phyloP scores from a whole-genome alignment of 495 filamentous ascomycete species.

The Podospora sp. region DNA sequence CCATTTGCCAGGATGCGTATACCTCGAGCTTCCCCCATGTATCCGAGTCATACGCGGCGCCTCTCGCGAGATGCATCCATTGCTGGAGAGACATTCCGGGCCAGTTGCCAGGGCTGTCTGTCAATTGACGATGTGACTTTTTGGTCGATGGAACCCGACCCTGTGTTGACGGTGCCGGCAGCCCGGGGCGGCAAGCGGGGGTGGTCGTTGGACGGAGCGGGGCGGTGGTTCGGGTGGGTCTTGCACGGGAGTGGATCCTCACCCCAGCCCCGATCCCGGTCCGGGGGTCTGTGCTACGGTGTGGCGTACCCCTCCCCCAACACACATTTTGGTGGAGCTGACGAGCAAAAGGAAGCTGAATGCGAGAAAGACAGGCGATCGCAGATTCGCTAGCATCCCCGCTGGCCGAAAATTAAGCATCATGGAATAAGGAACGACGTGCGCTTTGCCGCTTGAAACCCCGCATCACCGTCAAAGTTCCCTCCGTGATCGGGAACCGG shows the following conservation, averaged over 20 bases:
- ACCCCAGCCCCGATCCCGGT: background rate
- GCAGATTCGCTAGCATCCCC: background rate
- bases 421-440: background rate
- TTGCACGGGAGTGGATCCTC: background rate
- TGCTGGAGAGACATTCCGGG: too few species aligned
- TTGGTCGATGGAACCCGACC: too few species aligned
- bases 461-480: background rate
- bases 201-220: background rate
- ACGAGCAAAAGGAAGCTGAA: background rate
- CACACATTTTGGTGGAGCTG: background rate
- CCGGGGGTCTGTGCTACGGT: background rate
- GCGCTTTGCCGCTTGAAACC: background rate
- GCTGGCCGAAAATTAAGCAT: background rate
- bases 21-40: too few species aligned
- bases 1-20: too few species aligned
- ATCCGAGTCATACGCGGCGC: too few species aligned
- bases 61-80: too few species aligned
- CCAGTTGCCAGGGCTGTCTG: too few species aligned
- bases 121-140: too few species aligned
- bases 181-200: background rate
- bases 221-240: background rate
- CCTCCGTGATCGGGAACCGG: background rate
- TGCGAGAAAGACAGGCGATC: conserved; percentile 7
- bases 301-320: background rate
- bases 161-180: too few species aligned